A percentile compares a stretch with the other conserved stretches of the same genome.
These are phyloP conservation scores for Globisporangium emineosum DNA, from an alignment of 352 stramenopile species.

Conservation along the genomic window DNA sequence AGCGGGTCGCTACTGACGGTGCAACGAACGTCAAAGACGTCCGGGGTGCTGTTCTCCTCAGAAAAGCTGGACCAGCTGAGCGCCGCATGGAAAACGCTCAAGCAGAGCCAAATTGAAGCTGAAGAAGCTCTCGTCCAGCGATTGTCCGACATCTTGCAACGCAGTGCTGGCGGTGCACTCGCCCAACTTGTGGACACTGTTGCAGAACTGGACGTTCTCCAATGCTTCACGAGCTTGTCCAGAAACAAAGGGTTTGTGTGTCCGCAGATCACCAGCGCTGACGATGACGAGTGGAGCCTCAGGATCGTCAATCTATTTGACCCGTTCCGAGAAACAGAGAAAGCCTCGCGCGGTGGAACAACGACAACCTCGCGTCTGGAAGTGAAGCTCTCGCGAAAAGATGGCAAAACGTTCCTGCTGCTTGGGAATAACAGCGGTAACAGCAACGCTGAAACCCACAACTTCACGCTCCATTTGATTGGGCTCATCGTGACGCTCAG, in stretches of 20 bases:
- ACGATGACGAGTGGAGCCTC: background rate
- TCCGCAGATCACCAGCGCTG: slow-evolving; percentile 3
- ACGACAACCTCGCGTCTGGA: background rate
- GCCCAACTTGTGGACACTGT: slow-evolving; percentile 14
- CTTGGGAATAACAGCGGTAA: slow-evolving; percentile 13
- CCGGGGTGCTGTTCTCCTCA: slow-evolving; percentile 44
- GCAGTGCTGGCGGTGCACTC: slow-evolving; percentile 6
- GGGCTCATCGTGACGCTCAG: slow-evolving; percentile 39
- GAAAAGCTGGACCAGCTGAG: slow-evolving; percentile 31
- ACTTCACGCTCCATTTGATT: slow-evolving; percentile 20
- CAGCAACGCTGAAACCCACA: background rate
- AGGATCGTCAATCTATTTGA: slow-evolving; percentile 26
- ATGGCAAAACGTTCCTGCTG: slow-evolving; percentile 27
- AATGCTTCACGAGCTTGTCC: slow-evolving; percentile 36
- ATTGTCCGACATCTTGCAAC: slow-evolving; percentile 16
- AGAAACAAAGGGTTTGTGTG: slow-evolving; percentile 27
- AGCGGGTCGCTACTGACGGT: slow-evolving; percentile 21
- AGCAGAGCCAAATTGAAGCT: slow-evolving; percentile 19
- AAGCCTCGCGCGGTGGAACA: background rate
- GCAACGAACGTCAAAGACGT: slow-evolving; percentile 36
- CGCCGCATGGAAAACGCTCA: slow-evolving; percentile 30
- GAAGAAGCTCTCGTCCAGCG: slow-evolving; percentile 22
- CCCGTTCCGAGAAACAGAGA: background rate
- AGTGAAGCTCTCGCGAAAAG: slow-evolving; percentile 13
- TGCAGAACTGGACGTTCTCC: slow-evolving; percentile 34